Evolutionary conservation across 1,284 basidiomycete genomes (phyloP), one percentile per base, ranked within the genome.

Genomic region (Butyriboletus appendiculatus): DNA sequence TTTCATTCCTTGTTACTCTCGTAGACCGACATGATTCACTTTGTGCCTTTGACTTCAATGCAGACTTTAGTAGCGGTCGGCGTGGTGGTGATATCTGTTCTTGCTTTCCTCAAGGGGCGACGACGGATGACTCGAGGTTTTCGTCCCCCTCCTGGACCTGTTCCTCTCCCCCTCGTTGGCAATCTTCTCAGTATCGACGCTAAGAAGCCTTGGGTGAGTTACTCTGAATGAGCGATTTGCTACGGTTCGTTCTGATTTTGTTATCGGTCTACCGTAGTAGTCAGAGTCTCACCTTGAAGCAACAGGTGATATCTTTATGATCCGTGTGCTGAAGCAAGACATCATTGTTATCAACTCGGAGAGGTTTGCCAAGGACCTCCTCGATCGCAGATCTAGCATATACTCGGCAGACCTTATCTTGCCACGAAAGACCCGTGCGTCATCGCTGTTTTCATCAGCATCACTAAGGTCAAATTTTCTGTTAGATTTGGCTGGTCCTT

Each of bases 141-240:
- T 64, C 65, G 65, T 20, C 52, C 63, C 16, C 64, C 57, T 48
- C 66, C 66, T n/a, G 63, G 66, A 14, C 64, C 63, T 16, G 3
- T 28, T 15, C 54, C 59, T 22, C 52, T 65, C 24, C 66, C 66
- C 3, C 9, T 68, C 8, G 26, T 65, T 12, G 64, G 64, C 0
- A 20, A 62, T 66, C n/a, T 52, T 56, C 28, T 55, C 47, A 1
- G 53, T 7, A 16, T 68, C 46, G 18, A 68, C 62, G n/a, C 45
- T 40, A 35, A 68, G 35, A 28, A 56, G 8, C 42, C 60, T 68
- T 44, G 33, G 30, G n/a, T 15, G 10, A 55, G 56, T 8, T 66
- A 64, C 33, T 22, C 63, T 12, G 15, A 61, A 26, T 68, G 66
- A 66, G 56, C 45, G 0, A 34, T 28, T 52, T 51, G 28, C 37